A percentile compares a stretch with the other conserved stretches of the same genome.
Conservation (phyloP, 2,329 filamentous ascomycete species). For the Cytospora paraplurivora region DNA sequence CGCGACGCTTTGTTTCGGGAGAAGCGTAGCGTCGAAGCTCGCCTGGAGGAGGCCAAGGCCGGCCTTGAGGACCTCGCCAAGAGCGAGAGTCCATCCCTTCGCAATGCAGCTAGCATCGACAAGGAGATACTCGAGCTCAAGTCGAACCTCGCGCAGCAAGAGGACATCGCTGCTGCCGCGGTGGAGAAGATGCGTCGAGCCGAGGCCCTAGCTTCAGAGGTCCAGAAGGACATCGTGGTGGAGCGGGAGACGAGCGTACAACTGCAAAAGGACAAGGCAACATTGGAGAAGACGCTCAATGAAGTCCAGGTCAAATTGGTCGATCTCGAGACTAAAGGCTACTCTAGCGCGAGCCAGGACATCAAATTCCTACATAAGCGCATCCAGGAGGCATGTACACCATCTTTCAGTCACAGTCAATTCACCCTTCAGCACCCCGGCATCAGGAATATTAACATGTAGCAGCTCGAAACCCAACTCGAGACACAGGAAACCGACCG, state of each 20-base stretch:
- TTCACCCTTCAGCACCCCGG: slow-evolving; percentile 5
- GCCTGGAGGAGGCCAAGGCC: slow-evolving; percentile 83
- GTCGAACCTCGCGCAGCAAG: slow-evolving; percentile 84
- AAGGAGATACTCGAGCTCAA: slow-evolving; percentile 89
- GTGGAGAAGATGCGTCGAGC: slow-evolving; percentile 97
- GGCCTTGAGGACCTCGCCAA: slow-evolving; percentile 85
- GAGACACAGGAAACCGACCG: slow-evolving; percentile 80
- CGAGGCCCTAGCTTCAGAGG: slow-evolving; percentile 82
- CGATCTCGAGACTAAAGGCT: slow-evolving; percentile 95
- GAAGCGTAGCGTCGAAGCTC: slow-evolving; percentile 84
- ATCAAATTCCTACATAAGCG: slow-evolving; percentile 92
- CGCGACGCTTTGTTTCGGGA: slow-evolving; percentile 83
- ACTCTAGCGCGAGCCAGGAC: slow-evolving; percentile 90
- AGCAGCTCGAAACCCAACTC: slow-evolving; percentile 81
- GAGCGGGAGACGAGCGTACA: slow-evolving; percentile 82
- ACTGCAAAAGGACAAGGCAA: slow-evolving; percentile 86
- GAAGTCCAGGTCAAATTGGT: slow-evolving; percentile 88
- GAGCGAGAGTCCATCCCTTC: slow-evolving; percentile 83
- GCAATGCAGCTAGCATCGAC: slow-evolving; percentile 86
- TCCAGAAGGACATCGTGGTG: slow-evolving; percentile 86
- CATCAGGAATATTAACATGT: slow-evolving; percentile 34
- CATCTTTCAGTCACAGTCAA: slow-evolving; percentile 20
- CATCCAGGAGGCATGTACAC: slow-evolving; percentile 80
- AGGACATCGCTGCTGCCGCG: slow-evolving; percentile 87
- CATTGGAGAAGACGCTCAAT: slow-evolving; percentile 85